phyloP scores from a whole-genome alignment of 2,329 filamentous ascomycete species.

The Corinectria fuckeliana region DNA sequence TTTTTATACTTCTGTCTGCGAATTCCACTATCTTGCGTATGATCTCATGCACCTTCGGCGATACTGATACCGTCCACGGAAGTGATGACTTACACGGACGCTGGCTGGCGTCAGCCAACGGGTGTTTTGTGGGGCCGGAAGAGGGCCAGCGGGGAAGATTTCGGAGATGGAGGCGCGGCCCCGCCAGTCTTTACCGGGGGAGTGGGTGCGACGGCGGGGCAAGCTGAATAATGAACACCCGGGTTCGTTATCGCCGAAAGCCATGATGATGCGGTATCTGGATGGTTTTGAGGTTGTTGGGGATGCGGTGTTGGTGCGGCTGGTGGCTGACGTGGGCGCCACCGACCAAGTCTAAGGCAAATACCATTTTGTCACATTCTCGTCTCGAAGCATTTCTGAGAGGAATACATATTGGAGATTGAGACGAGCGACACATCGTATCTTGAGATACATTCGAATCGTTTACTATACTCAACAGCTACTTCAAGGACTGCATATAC shows the following conservation, averaged over 20 bases:
- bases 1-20: background rate
- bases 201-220: background rate
- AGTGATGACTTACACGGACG: background rate
- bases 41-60: background rate
- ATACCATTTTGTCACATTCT: too few relatives aligned
- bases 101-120: slow-evolving; percentile 30
- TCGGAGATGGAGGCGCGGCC: background rate
- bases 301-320: background rate
- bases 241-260: background rate
- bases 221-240: background rate
- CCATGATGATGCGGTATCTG: background rate
- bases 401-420: too few relatives aligned
- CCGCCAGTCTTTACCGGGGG: background rate
- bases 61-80: slow-evolving; percentile 7
- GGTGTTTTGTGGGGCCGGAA: slow-evolving; percentile 1
- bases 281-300: too few relatives aligned
- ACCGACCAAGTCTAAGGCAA: too few relatives aligned
- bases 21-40: background rate
- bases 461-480: too few relatives aligned
- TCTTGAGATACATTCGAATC: too few relatives aligned
- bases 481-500: too few relatives aligned
- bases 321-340: background rate
- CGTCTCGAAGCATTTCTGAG: too few relatives aligned
- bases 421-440: too few relatives aligned
- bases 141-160: background rate